phyloP scores from a whole-genome alignment of 2,329 filamentous ascomycete species.

The Dryadomyces sulphureus region DNA sequence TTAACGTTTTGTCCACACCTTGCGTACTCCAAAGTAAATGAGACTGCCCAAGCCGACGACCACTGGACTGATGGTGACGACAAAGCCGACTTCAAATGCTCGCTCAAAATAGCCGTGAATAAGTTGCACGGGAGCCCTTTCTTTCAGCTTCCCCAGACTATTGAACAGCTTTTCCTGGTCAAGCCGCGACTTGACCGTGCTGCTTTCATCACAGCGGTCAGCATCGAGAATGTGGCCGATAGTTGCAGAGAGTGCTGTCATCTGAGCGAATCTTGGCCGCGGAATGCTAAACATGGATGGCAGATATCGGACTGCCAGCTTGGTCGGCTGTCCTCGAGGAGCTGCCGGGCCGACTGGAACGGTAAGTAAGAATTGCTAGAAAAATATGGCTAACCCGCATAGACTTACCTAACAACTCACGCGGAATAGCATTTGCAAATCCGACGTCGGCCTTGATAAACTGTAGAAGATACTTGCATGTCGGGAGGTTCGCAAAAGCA shows the following conservation, averaged over 20 bases:
- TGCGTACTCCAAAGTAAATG: no score
- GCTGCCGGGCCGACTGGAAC: slow-evolving; percentile 21
- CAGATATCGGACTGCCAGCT: background rate
- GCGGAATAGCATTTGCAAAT: slow-evolving; percentile 42
- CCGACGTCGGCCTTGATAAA: slow-evolving; percentile 34
- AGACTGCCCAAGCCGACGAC: no score
- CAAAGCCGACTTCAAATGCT: no score
- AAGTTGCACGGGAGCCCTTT: background rate
- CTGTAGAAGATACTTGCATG: slow-evolving; percentile 44
- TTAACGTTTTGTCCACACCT: no score
- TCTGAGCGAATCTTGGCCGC: background rate
- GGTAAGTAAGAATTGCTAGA: no score
- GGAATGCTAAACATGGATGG: background rate
- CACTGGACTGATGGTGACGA: no score
- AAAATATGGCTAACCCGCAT: no score
- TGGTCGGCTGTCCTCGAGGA: slow-evolving; percentile 11
- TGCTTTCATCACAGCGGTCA: background rate
- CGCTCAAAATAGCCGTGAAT: slow-evolving; percentile 5
- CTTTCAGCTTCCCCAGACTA: no score
- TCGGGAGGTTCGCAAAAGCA: slow-evolving; percentile 12
- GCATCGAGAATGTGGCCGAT: no score
- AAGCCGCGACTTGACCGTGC: background rate
- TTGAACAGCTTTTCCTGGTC: background rate
- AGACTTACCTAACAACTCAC: slow-evolving; percentile 27
- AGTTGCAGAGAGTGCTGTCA: background rate